phyloP scores from a whole-genome alignment of 129 eudicot species.

The Artemisia annua region DNA sequence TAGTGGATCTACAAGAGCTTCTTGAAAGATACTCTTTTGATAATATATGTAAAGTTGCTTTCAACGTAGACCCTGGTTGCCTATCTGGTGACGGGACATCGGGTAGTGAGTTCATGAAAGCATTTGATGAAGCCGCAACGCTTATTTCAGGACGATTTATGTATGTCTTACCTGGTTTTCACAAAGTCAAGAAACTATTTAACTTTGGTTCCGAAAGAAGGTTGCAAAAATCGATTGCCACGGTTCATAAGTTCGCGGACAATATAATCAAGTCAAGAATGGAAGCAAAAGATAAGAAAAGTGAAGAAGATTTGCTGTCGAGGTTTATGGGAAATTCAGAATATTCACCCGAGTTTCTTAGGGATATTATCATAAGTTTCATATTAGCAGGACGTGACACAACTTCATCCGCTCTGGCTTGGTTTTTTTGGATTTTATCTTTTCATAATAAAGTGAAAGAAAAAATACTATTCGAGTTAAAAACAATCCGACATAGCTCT shows the following conservation, averaged over 20 bases:
- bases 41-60: slow-evolving; percentile 71
- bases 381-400: slow-evolving; percentile 89
- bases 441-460: slow-evolving; percentile 38
- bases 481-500: slow-evolving; percentile 11
- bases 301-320: slow-evolving; percentile 66
- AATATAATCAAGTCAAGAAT: slow-evolving; percentile 56
- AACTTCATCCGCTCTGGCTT: slow-evolving; percentile 71
- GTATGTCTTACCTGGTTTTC: slow-evolving; percentile 33
- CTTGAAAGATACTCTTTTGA: slow-evolving; percentile 85
- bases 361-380: slow-evolving; percentile 68
- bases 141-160: slow-evolving; percentile 57
- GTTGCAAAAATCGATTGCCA: slow-evolving; percentile 42
- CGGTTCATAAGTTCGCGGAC: slow-evolving; percentile 64
- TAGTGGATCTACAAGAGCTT: slow-evolving; percentile 75
- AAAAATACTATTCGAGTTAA: slow-evolving; percentile 51
- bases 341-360: slow-evolving; percentile 51
- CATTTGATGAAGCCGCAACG: slow-evolving; percentile 72
- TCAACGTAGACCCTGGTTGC: slow-evolving; percentile 73
- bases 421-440: slow-evolving; percentile 81
- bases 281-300: slow-evolving; percentile 31
- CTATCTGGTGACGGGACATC: slow-evolving; percentile 48
- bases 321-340: slow-evolving; percentile 58
- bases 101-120: slow-evolving; percentile 61
- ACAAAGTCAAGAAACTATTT: slow-evolving; percentile 38
- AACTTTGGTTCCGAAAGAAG: slow-evolving; percentile 53